Evolutionary conservation across 1,284 basidiomycete species (phyloP), one percentile per base, ranked within the genome.

Genomic region (Phylloporus gajari): DNA sequence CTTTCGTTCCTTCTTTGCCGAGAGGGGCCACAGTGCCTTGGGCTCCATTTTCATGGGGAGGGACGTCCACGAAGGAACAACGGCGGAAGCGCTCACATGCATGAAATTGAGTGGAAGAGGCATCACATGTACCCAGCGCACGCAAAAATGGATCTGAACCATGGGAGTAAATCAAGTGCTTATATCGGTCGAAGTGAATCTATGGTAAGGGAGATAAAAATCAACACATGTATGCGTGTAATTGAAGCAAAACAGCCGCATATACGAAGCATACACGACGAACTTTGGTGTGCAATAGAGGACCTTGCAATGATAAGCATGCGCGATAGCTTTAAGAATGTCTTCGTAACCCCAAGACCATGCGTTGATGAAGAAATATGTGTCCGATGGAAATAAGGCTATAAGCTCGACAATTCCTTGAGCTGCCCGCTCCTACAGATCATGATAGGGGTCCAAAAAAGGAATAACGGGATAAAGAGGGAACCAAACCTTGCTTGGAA

Each of bases 291-390:
- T 8, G 23, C 13, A 64, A n/a, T 44, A 51, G 3, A 42, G 19
- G 75, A 94, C 94, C 83, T 88, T 86, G 58, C 86, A 85, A 51
- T 88, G 83, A 76, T 97, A 97, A 1, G 86, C 83, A 4, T 85
- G 83, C 0, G 93, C 88, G 3, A 97, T 85, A 0, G 88, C 93
- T 78, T 95, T 95, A 42, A 97, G 85, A 25, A 96, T 85, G 62
- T 96, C 94, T 81, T 97, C 95, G 79, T 95, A 96, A 1, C 97
- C 97, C 91, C 94, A 96, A 0, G 96, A 98, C 97, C 97, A 98
- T 0, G 89, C 82, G 76, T 98, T 96, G 73, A 98, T 87, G 84
- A 95, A 98, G 84, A 98, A 97, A 65, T 90, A 86, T 0, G 92
- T 93, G 9, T 87, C 85, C 0, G 84, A 72, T 0, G 95, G 94